These are phyloP conservation scores for Tulasnella sp. DNA, from an alignment of 768 basidiomycete genomes.

Conservation along the genomic window DNA sequence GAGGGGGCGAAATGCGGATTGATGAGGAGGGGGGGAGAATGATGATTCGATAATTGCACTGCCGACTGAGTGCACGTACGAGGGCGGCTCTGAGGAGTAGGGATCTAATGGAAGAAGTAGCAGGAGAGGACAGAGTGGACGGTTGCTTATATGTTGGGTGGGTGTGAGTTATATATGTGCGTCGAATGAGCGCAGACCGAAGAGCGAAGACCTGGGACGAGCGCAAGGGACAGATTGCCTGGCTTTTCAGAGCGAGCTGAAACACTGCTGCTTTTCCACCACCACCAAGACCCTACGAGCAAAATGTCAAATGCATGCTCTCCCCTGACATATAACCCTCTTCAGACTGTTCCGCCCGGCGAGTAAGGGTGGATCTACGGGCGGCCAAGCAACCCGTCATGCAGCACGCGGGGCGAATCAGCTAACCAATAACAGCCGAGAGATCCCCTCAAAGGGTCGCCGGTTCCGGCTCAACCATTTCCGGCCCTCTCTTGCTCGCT, in stretches of 20 bases:
- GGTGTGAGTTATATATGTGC: background rate
- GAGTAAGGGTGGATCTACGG: background rate
- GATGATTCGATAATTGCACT: constrained; percentile 9
- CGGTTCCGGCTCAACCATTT: background rate
- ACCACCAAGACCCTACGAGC: background rate
- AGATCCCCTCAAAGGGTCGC: background rate
- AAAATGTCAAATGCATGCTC: background rate
- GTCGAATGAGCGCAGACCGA: constrained; percentile 2
- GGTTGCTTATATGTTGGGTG: background rate
- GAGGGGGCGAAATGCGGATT: constrained; percentile 33
- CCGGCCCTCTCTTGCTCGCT: background rate
- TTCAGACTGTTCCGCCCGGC: background rate
- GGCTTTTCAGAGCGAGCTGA: constrained; percentile 6
- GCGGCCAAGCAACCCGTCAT: background rate
- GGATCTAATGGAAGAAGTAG: background rate
- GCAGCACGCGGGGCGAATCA: background rate
- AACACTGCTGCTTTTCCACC: background rate
- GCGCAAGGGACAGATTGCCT: constrained; percentile 5
- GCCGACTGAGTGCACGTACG: background rate
- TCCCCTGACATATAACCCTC: constrained; percentile 11
- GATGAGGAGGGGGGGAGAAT: constrained; percentile 14
- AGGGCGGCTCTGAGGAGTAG: background rate
- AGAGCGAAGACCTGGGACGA: background rate
- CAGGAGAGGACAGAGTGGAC: background rate
- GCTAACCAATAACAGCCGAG: background rate